Evolutionary conservation across 257 asterid genomes (phyloP).

Genomic region (Solanum bulbocastanum): DNA sequence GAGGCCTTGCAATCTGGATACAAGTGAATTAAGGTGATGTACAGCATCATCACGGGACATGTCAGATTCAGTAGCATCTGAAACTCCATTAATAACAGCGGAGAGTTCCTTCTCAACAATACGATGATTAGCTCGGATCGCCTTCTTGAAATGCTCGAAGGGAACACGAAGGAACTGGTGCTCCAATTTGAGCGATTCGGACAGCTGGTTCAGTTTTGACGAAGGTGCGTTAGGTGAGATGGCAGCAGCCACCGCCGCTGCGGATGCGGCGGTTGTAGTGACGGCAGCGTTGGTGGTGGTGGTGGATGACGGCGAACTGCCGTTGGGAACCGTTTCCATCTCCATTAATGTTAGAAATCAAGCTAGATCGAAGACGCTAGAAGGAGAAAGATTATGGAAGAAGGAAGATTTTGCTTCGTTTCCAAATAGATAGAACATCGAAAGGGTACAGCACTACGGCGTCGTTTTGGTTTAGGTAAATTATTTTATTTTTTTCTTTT

Average conservation of each 20-base stretch:
- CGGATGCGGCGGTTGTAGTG: conserved; percentile 1
- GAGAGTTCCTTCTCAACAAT: conserved; percentile 76
- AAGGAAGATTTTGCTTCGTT: neutral
- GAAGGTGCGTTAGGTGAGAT: conserved; percentile 22
- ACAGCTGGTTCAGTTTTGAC: conserved; percentile 42
- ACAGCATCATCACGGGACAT: conserved; percentile 49
- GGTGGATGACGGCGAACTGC: conserved; percentile 25
- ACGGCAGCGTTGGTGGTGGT: neutral
- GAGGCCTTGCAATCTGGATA: conserved; percentile 80
- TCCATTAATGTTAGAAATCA: conserved; percentile 39
- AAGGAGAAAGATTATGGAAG: neutral
- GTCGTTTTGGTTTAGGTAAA: neutral
- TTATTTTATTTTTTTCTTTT: no score
- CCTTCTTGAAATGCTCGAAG: conserved; percentile 84
- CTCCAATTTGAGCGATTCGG: conserved; percentile 74
- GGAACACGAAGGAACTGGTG: conserved; percentile 98
- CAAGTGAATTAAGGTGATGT: neutral
- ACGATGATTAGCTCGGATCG: conserved; percentile 94
- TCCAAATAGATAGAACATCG: neutral
- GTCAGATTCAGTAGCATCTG: conserved; percentile 29
- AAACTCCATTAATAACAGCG: conserved; percentile 53
- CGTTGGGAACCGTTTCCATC: conserved; percentile 46
- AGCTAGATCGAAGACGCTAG: neutral
- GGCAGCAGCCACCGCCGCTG: neutral
- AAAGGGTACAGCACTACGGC: neutral